Evolutionary conservation across 2,329 filamentous ascomycete species (phyloP), one percentile per base, ranked within the genome.

Genomic region (Penicillium sp.): DNA sequence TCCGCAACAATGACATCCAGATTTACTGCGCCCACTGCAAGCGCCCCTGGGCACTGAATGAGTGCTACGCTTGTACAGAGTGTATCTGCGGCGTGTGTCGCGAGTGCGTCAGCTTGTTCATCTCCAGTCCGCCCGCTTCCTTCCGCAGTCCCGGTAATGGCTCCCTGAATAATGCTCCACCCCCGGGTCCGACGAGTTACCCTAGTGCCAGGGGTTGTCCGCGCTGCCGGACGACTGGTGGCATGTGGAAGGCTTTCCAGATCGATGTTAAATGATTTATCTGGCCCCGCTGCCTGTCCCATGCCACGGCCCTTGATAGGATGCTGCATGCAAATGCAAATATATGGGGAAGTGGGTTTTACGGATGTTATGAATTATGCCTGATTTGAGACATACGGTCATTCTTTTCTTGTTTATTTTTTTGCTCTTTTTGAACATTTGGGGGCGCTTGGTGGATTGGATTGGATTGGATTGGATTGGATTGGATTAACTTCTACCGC

Each of bases 21-120:
- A 96, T 98, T 45, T 97, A 96, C 75, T 98, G 94, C 76, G 91
- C 93, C 22, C 91, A 90, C 53, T 98, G 94, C 74, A 88, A 91
- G 66, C 87, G 89, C 40, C 83, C 93, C 19, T 93, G 90, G 56
- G 81, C 89, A 12, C 81, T 98, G 28, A 89, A 88, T 72, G 91
- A 94, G 71, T 95, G 92, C 37, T 97, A 93, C 73, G 94, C 94
- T 24, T 98, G 94, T 76, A 97, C 93, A 1, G 93, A 97, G 77
- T 98, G 95, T 76, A 96, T 98, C 66, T 96, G 92, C 75, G 94
- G 93, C 17, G 85, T 98, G 54, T 98, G 95, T 77, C 88, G 89
- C 66, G 88, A 92, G 62, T 98, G 94, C 72, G 92, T 97, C 61
- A 72, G 74, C 58, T 74, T 78, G 73, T 80, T 81, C 67, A 77